Evolutionary conservation across 305 asterid genomes (phyloP).

Genomic region (Solanum hybrid): DNA sequence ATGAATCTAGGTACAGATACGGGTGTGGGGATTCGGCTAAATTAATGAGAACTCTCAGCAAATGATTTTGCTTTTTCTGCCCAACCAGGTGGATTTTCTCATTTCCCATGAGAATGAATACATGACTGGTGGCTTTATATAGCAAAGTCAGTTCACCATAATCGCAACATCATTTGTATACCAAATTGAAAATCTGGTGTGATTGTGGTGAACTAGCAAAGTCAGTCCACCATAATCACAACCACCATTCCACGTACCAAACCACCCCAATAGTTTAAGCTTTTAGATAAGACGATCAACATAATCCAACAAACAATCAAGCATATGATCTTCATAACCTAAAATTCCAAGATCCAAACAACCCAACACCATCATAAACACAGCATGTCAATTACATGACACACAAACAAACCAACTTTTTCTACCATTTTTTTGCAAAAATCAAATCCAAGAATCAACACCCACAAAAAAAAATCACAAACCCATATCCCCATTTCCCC

Average conservation of each 20-base stretch:
- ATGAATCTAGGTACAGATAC: background rate
- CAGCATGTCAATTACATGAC: background rate
- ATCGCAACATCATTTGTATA: no score
- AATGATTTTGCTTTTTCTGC: background rate
- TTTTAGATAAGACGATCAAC: background rate
- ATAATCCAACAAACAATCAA: background rate
- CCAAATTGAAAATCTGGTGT: background rate
- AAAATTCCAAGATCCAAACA: background rate
- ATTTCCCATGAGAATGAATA: background rate
- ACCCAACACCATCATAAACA: background rate
- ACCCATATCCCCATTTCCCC: background rate
- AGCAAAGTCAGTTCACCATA: background rate
- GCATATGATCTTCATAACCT: background rate
- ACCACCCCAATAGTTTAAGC: background rate
- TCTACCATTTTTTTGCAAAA: background rate
- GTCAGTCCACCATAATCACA: background rate
- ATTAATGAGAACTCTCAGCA: background rate
- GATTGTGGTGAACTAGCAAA: background rate
- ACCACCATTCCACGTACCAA: background rate
- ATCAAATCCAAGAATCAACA: background rate
- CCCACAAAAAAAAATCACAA: background rate
- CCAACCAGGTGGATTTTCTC: background rate
- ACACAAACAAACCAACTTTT: background rate
- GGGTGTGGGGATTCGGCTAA: background rate
- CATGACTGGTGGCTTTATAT: background rate